phyloP scores from a whole-genome alignment of 2,329 filamentous ascomycete genomes.

The Aspergillus novoparasiticus region DNA sequence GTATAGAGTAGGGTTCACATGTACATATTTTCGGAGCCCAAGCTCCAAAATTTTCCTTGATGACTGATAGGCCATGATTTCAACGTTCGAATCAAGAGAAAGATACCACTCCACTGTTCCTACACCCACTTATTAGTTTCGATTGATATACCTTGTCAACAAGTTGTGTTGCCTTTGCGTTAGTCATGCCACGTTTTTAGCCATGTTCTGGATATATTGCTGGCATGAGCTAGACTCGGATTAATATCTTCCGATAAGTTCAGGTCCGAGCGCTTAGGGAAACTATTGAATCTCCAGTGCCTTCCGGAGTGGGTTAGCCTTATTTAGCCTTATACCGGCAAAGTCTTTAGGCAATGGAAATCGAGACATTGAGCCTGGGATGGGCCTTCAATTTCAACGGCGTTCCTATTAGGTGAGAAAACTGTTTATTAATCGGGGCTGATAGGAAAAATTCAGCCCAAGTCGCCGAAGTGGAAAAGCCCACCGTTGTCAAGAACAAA shows the following conservation, averaged over 20 bases:
- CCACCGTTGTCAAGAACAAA: neutral
- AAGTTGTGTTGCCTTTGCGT: conserved; percentile 9
- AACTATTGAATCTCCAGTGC: neutral
- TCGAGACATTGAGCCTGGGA: neutral
- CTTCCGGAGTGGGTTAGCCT: neutral
- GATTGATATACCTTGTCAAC: conserved; percentile 1
- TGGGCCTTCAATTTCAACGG: neutral
- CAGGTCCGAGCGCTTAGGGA: conserved; percentile 1
- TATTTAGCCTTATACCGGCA: neutral
- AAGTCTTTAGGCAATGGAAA: neutral
- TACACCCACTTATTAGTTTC: neutral
- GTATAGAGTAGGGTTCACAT: neutral
- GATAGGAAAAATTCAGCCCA: neutral
- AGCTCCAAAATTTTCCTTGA: neutral
- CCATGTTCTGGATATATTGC: conserved; percentile 11
- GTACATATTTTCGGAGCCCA: conserved; percentile 1
- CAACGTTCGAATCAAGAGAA: neutral
- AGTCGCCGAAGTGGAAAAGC: neutral
- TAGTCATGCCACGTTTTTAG: conserved; percentile 13
- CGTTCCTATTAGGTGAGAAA: neutral
- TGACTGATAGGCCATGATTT: neutral
- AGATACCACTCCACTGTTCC: neutral
- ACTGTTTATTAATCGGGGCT: neutral
- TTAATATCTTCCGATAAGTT: neutral
- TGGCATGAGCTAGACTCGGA: neutral